Percentiles rank a stretch among this genome's conserved stretches.
Conservation (phyloP, 2,329 filamentous ascomycete genomes). For the Fusarium goolgardi region DNA sequence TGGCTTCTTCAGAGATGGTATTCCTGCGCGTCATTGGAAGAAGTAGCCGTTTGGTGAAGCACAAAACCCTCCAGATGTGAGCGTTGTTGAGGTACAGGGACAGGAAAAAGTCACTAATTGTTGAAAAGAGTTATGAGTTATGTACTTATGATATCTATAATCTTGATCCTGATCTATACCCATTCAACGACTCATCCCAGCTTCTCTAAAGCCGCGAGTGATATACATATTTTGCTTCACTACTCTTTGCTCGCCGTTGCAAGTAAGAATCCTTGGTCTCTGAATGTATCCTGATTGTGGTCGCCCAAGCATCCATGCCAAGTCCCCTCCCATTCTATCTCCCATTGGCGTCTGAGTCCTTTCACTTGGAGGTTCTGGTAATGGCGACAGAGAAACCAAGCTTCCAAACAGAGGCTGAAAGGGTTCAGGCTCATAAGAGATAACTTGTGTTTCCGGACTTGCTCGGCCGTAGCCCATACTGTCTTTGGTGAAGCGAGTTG, state of each 20-base stretch:
- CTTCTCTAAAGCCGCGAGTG: neutral
- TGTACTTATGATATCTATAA: conserved; percentile 13
- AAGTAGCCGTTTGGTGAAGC: conserved; percentile 37
- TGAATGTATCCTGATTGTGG: conserved; percentile 2
- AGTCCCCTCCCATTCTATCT: neutral
- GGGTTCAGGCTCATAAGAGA: conserved; percentile 22
- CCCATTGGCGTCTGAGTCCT: neutral
- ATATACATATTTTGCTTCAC: conserved; percentile 7
- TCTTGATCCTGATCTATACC: neutral
- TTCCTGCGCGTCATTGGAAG: conserved; percentile 47
- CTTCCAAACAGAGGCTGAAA: conserved; percentile 37
- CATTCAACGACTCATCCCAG: neutral
- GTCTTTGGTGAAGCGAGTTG: conserved; percentile 21
- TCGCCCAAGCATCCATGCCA: neutral
- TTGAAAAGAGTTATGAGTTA: neutral
- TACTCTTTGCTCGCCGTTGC: neutral
- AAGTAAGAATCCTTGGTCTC: neutral
- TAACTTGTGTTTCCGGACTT: neutral
- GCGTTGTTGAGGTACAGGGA: conserved; percentile 8
- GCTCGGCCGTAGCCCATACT: conserved; percentile 17
- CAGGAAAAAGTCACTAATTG: conserved; percentile 1
- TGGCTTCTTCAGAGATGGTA: conserved; percentile 44
- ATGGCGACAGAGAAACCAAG: neutral
- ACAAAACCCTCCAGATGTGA: neutral
- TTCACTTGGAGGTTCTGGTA: neutral